These are phyloP conservation scores for Daldinia bambusicola DNA, from an alignment of 495 filamentous ascomycete species.

Conservation along the genomic window DNA sequence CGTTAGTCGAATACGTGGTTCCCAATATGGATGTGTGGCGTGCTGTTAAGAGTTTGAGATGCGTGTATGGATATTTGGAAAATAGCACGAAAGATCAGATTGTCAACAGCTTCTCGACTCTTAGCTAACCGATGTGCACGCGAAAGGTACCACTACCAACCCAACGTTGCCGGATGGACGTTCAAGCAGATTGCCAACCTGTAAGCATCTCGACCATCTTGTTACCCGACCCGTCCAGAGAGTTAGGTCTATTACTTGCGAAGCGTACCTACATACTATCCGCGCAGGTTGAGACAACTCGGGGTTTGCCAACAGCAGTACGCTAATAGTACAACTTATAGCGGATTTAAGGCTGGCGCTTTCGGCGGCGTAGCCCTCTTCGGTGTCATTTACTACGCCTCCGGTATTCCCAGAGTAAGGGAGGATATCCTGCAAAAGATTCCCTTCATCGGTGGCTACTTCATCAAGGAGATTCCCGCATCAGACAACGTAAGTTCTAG, in stretches of 20 bases:
- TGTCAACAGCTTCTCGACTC: neutral
- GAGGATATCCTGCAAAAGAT: constrained; percentile 68
- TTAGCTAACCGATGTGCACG: constrained; percentile 45
- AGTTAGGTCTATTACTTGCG: neutral
- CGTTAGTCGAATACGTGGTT: neutral
- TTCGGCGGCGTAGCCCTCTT: constrained; percentile 67
- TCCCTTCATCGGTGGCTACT: constrained; percentile 62
- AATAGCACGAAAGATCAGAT: constrained; percentile 2
- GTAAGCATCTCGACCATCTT: constrained; percentile 50
- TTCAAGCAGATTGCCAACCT: constrained; percentile 47
- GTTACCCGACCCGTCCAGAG: neutral
- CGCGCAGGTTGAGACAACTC: neutral
- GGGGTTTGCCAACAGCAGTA: neutral
- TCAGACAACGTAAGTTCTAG: constrained; percentile 65
- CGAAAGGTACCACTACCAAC: constrained; percentile 60
- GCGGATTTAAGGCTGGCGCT: constrained; percentile 56
- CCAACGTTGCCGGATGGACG: constrained; percentile 53
- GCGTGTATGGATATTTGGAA: neutral
- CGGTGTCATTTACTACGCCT: constrained; percentile 68
- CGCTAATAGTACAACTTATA: constrained; percentile 42
- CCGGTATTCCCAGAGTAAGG: constrained; percentile 66
- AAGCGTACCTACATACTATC: neutral
- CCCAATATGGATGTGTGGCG: neutral
- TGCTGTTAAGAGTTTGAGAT: neutral
- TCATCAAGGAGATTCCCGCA: constrained; percentile 61